phyloP scores from a whole-genome alignment of 2,329 filamentous ascomycete genomes.

The Aspergillus brasiliensis region DNA sequence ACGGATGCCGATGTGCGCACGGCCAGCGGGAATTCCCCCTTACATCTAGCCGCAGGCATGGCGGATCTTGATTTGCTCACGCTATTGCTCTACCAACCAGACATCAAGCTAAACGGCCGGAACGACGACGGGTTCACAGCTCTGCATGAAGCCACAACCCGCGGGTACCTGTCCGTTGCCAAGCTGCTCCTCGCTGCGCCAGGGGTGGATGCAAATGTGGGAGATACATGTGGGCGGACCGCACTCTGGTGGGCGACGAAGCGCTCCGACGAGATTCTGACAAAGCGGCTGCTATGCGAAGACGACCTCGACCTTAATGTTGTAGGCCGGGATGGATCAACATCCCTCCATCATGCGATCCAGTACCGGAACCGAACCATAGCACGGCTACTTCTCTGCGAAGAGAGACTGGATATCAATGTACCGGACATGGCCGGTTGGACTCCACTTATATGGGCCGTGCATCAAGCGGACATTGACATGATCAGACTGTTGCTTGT shows the following conservation, averaged over 20 bases:
- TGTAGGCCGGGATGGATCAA: not conserved
- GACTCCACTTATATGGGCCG: not conserved
- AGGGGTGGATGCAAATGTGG: slow-evolving; percentile 2
- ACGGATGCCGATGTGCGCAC: too few relatives aligned
- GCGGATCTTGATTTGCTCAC: too few relatives aligned
- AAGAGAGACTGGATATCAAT: slow-evolving; percentile 2
- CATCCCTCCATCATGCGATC: slow-evolving; percentile 3
- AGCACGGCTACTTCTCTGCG: not conserved
- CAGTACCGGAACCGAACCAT: not conserved
- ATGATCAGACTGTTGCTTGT: slow-evolving; percentile 2
- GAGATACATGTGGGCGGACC: slow-evolving; percentile 1
- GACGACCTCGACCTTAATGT: slow-evolving; percentile 2
- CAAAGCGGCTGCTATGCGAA: slow-evolving; percentile 5
- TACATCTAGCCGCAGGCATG: too few relatives aligned
- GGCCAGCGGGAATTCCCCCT: too few relatives aligned
- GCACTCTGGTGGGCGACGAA: slow-evolving; percentile 8
- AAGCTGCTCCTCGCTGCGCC: slow-evolving; percentile 3
- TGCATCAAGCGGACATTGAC: not conserved
- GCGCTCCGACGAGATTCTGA: not conserved
- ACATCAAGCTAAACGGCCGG: not conserved
- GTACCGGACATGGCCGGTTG: not conserved
- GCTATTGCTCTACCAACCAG: too few relatives aligned
- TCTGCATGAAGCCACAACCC: slow-evolving; percentile 30
- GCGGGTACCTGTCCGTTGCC: slow-evolving; percentile 5
- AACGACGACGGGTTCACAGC: slow-evolving; percentile 1